Conservation (phyloP, 768 basidiomycete species). For the Leucosporidium yakuticum region DNA sequence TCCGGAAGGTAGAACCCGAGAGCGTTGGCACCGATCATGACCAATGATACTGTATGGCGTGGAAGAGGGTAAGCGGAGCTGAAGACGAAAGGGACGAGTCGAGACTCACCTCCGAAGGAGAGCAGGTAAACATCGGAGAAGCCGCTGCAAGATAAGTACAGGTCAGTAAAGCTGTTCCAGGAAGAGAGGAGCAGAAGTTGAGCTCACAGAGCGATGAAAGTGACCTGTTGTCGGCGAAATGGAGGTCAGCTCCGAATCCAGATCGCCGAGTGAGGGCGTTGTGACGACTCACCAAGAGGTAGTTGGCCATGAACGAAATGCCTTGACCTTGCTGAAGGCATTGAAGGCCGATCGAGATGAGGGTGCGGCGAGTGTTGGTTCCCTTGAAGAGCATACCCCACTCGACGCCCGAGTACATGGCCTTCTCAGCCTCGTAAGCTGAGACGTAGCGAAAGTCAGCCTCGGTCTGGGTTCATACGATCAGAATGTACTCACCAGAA, state of each 20-base stretch:
- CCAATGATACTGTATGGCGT: background rate
- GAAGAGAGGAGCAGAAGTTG: constrained; percentile 12
- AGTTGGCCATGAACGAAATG: background rate
- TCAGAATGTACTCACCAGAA: background rate
- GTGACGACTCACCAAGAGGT: no score
- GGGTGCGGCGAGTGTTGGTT: constrained; percentile 7
- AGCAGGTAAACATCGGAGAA: no score
- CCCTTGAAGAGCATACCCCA: constrained; percentile 13
- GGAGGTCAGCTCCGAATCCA: no score
- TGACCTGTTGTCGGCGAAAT: no score
- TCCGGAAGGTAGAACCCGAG: constrained; percentile 21
- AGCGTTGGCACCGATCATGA: constrained; percentile 10
- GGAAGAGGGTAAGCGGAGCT: constrained; percentile 23
- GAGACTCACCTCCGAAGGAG: constrained; percentile 9
- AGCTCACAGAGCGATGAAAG: no score
- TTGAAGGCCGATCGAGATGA: constrained; percentile 1
- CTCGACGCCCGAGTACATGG: background rate
- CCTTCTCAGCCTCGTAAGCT: constrained; percentile 15
- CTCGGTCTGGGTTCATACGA: background rate
- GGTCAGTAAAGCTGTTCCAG: no score
- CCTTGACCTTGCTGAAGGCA: constrained; percentile 28
- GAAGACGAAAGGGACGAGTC: constrained; percentile 20
- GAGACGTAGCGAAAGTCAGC: constrained; percentile 18
- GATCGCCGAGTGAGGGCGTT: no score
- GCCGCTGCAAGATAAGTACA: no score